These are phyloP conservation scores for Saxophila tyrrhenica DNA, from an alignment of 495 filamentous ascomycete genomes.

Conservation along the genomic window DNA sequence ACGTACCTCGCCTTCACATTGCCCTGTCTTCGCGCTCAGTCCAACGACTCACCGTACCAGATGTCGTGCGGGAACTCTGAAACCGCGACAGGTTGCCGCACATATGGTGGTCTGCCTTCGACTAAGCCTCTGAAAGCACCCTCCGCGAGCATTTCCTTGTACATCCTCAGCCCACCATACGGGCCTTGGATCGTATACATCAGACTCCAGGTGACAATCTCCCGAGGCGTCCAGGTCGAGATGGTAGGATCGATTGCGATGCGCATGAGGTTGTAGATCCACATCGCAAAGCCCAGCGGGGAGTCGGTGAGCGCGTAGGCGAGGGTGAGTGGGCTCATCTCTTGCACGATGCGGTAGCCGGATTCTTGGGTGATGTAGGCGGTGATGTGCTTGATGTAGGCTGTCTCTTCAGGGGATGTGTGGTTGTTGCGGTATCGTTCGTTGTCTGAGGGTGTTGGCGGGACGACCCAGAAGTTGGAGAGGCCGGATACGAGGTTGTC, in stretches of 20 bases:
- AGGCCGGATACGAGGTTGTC: not conserved
- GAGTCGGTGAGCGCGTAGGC: conserved; percentile 7
- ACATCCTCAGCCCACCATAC: conserved; percentile 2
- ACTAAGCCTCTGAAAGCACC: too few relatives aligned
- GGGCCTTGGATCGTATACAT: conserved; percentile 9
- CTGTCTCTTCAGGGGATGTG: not conserved
- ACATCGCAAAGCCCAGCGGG: conserved; percentile 10
- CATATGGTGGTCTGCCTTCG: too few relatives aligned
- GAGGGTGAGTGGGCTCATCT: conserved; percentile 5
- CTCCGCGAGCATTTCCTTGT: conserved; percentile 1
- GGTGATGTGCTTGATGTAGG: not conserved
- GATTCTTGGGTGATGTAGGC: not conserved
- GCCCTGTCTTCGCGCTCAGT: too few relatives aligned
- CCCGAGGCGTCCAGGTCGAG: not conserved
- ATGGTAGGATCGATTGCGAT: not conserved
- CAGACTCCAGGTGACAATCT: conserved; percentile 6
- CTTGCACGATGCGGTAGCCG: not conserved
- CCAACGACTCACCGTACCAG: too few relatives aligned
- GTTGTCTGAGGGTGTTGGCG: conserved; percentile 9
- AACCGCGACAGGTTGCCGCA: too few relatives aligned
- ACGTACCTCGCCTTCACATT: too few relatives aligned
- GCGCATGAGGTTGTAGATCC: conserved; percentile 8
- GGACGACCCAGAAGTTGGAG: not conserved
- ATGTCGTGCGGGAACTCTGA: too few relatives aligned
- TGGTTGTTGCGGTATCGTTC: conserved; percentile 3